A percentile compares a stretch with the other conserved stretches of the same genome.
Evolutionary conservation across 2,329 filamentous ascomycete genomes (phyloP).

Genomic region (Fusarium neocosmosporiellum): DNA sequence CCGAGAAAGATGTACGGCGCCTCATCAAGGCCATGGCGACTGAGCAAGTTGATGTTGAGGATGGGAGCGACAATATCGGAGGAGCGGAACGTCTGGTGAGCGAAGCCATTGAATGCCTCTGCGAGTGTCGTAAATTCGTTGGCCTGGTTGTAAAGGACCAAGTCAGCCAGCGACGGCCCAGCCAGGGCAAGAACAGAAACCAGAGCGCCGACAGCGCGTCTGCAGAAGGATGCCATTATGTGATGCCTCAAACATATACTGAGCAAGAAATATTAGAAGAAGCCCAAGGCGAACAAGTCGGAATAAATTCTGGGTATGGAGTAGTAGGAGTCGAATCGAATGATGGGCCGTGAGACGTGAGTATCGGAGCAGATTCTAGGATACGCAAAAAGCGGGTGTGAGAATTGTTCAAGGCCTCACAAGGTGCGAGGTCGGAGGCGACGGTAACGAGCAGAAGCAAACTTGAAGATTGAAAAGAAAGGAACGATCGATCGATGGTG

Average conservation of each 20-base stretch:
- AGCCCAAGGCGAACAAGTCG: not conserved
- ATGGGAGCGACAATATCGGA: slow-evolving; percentile 48
- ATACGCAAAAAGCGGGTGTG: slow-evolving; percentile 1
- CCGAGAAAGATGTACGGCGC: slow-evolving; percentile 50
- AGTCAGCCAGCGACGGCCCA: slow-evolving; percentile 40
- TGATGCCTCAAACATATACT: not conserved
- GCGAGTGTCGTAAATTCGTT: slow-evolving; percentile 43
- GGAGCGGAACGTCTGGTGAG: slow-evolving; percentile 49
- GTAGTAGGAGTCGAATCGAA: not conserved
- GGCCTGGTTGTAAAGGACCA: slow-evolving; percentile 38
- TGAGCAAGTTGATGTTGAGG: slow-evolving; percentile 49
- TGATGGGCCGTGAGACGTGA: not conserved
- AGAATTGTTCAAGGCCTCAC: slow-evolving; percentile 1
- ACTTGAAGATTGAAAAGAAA: not conserved
- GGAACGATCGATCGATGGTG: slow-evolving; percentile 1
- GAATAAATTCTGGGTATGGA: not conserved
- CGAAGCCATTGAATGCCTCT: slow-evolving; percentile 42
- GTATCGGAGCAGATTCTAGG: slow-evolving; percentile 3
- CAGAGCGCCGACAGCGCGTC: slow-evolving; percentile 1
- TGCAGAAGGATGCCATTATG: slow-evolving; percentile 18
- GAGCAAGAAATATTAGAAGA: not conserved
- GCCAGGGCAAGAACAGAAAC: slow-evolving; percentile 6
- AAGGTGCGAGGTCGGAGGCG: slow-evolving; percentile 5
- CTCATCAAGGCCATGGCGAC: slow-evolving; percentile 40
- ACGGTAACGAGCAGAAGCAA: not conserved